A percentile compares a stretch with the other conserved stretches of the same genome.
Evolutionary conservation across 73 alveolate genomes (phyloP).

Genomic region (Paramecium octaurelia): DNA sequence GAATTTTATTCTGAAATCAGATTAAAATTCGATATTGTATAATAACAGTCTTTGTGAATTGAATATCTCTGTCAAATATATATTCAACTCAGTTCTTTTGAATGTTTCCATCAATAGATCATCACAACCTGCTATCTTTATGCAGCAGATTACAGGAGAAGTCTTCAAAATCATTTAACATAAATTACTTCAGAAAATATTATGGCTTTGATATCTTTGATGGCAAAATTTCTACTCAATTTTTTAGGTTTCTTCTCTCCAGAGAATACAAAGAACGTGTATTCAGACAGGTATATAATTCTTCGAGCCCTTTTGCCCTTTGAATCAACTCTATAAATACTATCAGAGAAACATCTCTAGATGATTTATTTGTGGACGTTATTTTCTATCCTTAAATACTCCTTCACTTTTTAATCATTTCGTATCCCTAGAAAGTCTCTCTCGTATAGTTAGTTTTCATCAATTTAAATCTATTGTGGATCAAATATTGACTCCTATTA

Average conservation of each 20-base stretch:
- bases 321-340: constrained; percentile 9
- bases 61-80: constrained; percentile 17
- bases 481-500: background rate
- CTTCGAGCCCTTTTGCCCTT: constrained; percentile 30
- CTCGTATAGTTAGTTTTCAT: background rate
- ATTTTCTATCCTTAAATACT: background rate
- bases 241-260: constrained; percentile 32
- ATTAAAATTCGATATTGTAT: background rate
- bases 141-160: constrained; percentile 28
- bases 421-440: background rate
- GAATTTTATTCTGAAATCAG: background rate
- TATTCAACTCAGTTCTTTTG: constrained; percentile 35
- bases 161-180: background rate
- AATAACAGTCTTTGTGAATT: background rate
- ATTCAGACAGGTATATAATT: background rate
- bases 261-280: background rate
- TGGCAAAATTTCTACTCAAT: background rate
- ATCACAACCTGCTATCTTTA: background rate
- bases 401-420: background rate
- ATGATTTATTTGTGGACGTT: background rate
- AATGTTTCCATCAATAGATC: constrained; percentile 5
- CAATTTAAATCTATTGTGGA: background rate
- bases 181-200: background rate
- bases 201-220: background rate
- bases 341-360: constrained; percentile 13